Conservation (phyloP, 805 yeast species). For the Schwanniomyces yamadae region DNA sequence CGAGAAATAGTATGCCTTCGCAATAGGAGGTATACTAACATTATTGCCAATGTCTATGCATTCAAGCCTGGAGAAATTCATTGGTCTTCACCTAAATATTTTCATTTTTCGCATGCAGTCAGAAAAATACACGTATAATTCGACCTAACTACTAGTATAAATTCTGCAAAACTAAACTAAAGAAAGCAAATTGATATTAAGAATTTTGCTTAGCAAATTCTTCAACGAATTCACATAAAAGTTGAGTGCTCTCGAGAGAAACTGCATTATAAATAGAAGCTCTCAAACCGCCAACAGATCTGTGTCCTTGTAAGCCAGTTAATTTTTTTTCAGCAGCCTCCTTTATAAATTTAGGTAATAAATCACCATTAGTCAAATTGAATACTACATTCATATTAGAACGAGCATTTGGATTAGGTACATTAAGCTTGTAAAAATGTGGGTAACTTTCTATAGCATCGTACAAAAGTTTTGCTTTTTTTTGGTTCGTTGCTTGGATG, state of each 20-base stretch:
- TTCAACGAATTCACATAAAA: constrained; percentile 55
- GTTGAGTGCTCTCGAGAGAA: constrained; percentile 54
- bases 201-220: constrained; percentile 53
- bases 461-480: constrained; percentile 67
- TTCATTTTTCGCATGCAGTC: too few relatives aligned
- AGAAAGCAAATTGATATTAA: too few relatives aligned
- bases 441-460: constrained; percentile 63
- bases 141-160: too few relatives aligned
- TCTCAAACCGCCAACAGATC: constrained; percentile 97
- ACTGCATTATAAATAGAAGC: constrained; percentile 92
- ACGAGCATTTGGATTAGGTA: constrained; percentile 54
- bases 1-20: too few relatives aligned
- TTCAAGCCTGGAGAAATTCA: too few relatives aligned
- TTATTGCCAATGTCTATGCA: too few relatives aligned
- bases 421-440: constrained; percentile 65
- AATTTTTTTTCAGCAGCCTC: constrained; percentile 61
- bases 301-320: constrained; percentile 88
- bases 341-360: constrained; percentile 68
- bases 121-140: too few relatives aligned
- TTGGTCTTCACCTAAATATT: too few relatives aligned
- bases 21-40: too few relatives aligned
- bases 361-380: constrained; percentile 61
- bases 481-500: constrained; percentile 56
- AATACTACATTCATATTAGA: constrained; percentile 94
- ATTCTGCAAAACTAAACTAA: too few relatives aligned